These are phyloP conservation scores for Geotrichum histeridarum DNA, from an alignment of 1,139 yeast species.

Conservation along the genomic window DNA sequence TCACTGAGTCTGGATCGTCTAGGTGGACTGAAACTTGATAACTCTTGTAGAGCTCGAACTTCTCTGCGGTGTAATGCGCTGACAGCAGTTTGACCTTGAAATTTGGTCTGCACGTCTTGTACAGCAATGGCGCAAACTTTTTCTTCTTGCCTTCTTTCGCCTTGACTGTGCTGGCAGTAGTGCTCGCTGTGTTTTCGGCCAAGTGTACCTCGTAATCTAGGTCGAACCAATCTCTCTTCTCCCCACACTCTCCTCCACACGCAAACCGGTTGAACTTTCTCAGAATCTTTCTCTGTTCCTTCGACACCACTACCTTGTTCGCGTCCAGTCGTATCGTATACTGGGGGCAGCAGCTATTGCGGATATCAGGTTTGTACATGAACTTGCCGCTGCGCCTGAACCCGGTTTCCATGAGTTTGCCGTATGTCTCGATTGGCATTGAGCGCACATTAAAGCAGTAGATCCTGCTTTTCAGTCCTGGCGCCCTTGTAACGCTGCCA, in stretches of 20 bases:
- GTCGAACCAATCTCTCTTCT: slow-evolving; percentile 29
- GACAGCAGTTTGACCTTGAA: slow-evolving; percentile 54
- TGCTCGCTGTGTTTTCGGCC: slow-evolving; percentile 21
- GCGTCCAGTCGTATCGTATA: slow-evolving; percentile 69
- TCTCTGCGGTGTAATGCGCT: slow-evolving; percentile 52
- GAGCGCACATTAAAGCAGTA: neutral
- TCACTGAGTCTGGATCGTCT: slow-evolving; percentile 49
- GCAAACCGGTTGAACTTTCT: slow-evolving; percentile 52
- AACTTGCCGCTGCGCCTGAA: slow-evolving; percentile 75
- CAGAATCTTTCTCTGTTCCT: slow-evolving; percentile 62
- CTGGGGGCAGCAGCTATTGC: slow-evolving; percentile 74
- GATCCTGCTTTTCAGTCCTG: neutral
- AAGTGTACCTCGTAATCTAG: slow-evolving; percentile 28
- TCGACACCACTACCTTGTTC: slow-evolving; percentile 45
- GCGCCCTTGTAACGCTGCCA: neutral
- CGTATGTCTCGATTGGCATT: slow-evolving; percentile 49
- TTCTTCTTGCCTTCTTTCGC: neutral
- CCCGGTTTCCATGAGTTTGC: slow-evolving; percentile 61
- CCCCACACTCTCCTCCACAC: slow-evolving; percentile 8
- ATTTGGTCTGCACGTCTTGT: slow-evolving; percentile 17
- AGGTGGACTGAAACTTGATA: slow-evolving; percentile 69
- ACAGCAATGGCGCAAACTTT: neutral
- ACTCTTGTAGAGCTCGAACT: slow-evolving; percentile 58
- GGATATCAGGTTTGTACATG: slow-evolving; percentile 66
- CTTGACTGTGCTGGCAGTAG: neutral